Conservation (phyloP, 495 filamentous ascomycete species). For the Penicillium crystallinum region DNA sequence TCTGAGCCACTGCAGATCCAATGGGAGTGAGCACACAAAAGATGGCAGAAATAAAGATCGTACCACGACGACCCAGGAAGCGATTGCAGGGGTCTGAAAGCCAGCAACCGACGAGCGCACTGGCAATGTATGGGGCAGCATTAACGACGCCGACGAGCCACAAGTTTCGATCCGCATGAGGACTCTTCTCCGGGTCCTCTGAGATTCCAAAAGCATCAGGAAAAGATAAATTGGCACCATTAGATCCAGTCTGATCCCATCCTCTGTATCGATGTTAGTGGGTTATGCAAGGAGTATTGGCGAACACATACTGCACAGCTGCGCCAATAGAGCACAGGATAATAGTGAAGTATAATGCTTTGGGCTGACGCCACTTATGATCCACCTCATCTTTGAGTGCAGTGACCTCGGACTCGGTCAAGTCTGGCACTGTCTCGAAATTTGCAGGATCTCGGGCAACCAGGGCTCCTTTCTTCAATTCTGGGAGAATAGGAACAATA, state of each 20-base stretch:
- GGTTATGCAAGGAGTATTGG: neutral
- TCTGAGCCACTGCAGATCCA: conserved; percentile 50
- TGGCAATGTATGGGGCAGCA: conserved; percentile 41
- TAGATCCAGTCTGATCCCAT: conserved; percentile 72
- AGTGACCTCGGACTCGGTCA: conserved; percentile 49
- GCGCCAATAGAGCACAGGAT: conserved; percentile 66
- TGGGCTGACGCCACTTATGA: conserved; percentile 62
- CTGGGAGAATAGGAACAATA: conserved; percentile 41
- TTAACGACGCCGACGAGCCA: conserved; percentile 63
- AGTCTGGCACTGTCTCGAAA: conserved; percentile 50
- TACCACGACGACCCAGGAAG: conserved; percentile 51
- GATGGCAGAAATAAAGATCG: conserved; percentile 56
- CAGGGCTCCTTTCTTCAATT: conserved; percentile 57
- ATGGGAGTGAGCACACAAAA: conserved; percentile 57
- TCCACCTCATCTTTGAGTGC: conserved; percentile 53
- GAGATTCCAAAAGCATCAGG: conserved; percentile 52
- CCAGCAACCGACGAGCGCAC: conserved; percentile 51
- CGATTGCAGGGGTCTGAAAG: conserved; percentile 55
- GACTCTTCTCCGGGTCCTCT: conserved; percentile 20
- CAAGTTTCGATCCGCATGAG: conserved; percentile 31
- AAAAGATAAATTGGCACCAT: conserved; percentile 64
- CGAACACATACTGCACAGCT: conserved; percentile 51
- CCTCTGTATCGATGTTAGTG: conserved; percentile 30
- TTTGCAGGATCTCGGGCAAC: conserved; percentile 55
- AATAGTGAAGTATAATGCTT: conserved; percentile 63